Conservation (phyloP, 805 yeast genomes). For the Starmerella bombicola region DNA sequence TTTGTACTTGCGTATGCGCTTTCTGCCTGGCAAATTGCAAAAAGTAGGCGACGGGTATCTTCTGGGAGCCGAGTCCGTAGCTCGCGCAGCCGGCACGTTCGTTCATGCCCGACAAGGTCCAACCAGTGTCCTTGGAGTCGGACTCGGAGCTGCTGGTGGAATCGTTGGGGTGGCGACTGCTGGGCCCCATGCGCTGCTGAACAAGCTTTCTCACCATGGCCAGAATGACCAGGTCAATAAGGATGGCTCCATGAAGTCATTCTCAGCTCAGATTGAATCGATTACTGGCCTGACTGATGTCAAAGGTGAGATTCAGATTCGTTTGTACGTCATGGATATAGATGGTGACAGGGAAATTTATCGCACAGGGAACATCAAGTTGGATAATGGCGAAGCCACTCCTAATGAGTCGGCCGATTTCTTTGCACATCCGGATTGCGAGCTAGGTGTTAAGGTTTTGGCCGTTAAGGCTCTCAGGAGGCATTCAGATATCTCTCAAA, state of each 20-base stretch:
- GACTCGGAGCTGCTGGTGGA: conserved; percentile 37
- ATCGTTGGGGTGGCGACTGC: conserved; percentile 34
- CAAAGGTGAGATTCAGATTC: conserved; percentile 36
- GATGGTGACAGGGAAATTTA: conserved; percentile 42
- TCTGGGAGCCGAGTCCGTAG: conserved; percentile 18
- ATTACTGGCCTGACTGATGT: conserved; percentile 22
- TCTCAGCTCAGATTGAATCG: conserved; percentile 17
- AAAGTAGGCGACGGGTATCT: conserved; percentile 18
- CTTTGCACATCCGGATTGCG: conserved; percentile 51
- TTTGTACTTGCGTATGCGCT: conserved; percentile 44
- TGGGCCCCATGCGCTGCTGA: conserved; percentile 32
- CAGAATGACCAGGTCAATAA: conserved; percentile 10
- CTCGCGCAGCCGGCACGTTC: conserved; percentile 20
- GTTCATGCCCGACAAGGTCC: too few relatives aligned
- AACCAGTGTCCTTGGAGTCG: conserved; percentile 34
- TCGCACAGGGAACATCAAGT: conserved; percentile 51
- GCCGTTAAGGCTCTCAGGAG: conserved; percentile 66
- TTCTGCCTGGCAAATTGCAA: conserved; percentile 56
- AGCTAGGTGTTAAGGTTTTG: conserved; percentile 46
- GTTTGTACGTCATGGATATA: conserved; percentile 29
- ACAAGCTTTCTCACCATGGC: conserved; percentile 27
- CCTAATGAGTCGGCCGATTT: conserved; percentile 41
- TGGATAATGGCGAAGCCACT: conserved; percentile 33
- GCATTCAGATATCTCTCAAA: conserved; percentile 49
- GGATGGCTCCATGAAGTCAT: conserved; percentile 14